Evolutionary conservation across 805 yeast genomes (phyloP), one percentile per base, ranked within the genome.

Genomic region (Clavispora santaluciae): DNA sequence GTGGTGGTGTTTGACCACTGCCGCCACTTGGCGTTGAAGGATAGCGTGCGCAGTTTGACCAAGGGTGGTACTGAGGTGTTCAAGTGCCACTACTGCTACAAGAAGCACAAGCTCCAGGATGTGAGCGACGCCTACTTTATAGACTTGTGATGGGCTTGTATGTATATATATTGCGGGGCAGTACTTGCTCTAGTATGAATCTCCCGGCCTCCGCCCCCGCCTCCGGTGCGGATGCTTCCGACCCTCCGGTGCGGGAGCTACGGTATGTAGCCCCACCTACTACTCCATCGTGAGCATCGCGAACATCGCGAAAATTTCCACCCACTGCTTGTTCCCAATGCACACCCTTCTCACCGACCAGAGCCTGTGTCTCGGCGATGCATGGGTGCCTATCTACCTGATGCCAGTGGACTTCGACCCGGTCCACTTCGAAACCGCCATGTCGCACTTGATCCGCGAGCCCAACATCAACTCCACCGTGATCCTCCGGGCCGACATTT

Each of bases 381-480:
- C 66, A 28, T 84, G 93, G 93, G 73, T 75, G 15, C 78, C 84
- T 0, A 57, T 83, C 1, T 82, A 75, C 52, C 68, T 70, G 42
- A 56, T 65, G 0, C 55, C 55, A 0, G 81, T 73, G 2, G 76
- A 68, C 3, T 82, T 81, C 50, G 64, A 64, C 10, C 54, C 68
- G 11, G 60, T 59, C 5, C 86, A 88, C 61, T 88, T 81, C 55
- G 81, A 78, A 41, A 64, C 66, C 3, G 96, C 96, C 5, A 83
- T 88, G 90, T 61, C 76, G 33, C 86, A 87, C 59, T 70, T 88
- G 45, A 84, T 88, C 40, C 72, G 75, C 44, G 87, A 86, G 48
- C 96, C 96, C 13, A 86, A 89, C 57, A 85, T 88, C 63, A 91
- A 90, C 63, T 90, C 97, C 9, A 85, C 96, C 0, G 93, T 88